These are phyloP conservation scores for Xylariales sp. DNA, from an alignment of 2,329 filamentous ascomycete genomes.

Conservation along the genomic window DNA sequence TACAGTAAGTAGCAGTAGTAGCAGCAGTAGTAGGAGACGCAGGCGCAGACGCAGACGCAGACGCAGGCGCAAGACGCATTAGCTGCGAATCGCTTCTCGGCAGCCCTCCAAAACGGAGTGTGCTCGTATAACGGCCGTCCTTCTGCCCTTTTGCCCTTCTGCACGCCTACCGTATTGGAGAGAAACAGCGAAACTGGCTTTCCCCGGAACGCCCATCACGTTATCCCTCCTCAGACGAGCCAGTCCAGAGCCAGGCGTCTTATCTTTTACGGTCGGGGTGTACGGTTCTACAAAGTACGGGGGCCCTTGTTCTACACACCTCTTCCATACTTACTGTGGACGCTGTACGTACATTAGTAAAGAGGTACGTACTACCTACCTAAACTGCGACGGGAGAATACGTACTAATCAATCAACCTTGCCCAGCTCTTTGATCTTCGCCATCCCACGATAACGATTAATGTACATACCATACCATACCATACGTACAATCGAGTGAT, in stretches of 20 bases:
- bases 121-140: constrained; percentile 20
- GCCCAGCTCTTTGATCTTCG: constrained; percentile 7
- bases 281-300: constrained; percentile 5
- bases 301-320: constrained; percentile 16
- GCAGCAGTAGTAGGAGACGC: too few relatives aligned
- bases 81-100: constrained; percentile 30
- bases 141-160: neutral
- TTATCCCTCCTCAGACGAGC: constrained; percentile 22
- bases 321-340: constrained; percentile 8
- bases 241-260: constrained; percentile 11
- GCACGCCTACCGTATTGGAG: constrained; percentile 31
- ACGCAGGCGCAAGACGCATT: neutral
- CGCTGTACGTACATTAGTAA: too few relatives aligned
- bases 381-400: neutral
- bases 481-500: constrained; percentile 17
- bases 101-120: constrained; percentile 21
- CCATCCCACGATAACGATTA: constrained; percentile 28
- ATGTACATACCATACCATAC: constrained; percentile 10
- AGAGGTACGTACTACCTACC: too few relatives aligned
- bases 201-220: constrained; percentile 17
- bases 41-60: too few relatives aligned
- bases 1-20: too few relatives aligned
- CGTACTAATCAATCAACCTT: constrained; percentile 4
- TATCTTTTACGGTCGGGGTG: constrained; percentile 8
- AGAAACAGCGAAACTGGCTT: constrained; percentile 19